Percentiles rank a stretch among this genome's conserved stretches.
Evolutionary conservation across 805 yeast genomes (phyloP).

Genomic region (Candida xyloterini): DNA sequence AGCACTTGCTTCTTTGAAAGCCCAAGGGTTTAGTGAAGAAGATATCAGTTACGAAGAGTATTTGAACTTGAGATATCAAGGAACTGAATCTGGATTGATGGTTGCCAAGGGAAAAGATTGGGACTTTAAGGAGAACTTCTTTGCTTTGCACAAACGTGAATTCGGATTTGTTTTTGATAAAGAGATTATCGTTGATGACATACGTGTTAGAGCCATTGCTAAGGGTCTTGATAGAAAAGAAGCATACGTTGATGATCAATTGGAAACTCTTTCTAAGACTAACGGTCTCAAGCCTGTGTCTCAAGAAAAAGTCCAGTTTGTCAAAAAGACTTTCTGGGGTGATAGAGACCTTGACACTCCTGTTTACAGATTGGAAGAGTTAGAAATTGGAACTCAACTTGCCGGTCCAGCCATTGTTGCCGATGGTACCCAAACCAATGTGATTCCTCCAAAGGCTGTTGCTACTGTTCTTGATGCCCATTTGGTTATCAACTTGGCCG

Average conservation of each 20-base stretch:
- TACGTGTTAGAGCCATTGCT: constrained; percentile 74
- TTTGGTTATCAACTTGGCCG: constrained; percentile 42
- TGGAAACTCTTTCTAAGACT: constrained; percentile 33
- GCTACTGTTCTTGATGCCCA: constrained; percentile 63
- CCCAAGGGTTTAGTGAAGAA: constrained; percentile 52
- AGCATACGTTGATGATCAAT: constrained; percentile 48
- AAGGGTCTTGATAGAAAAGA: constrained; percentile 44
- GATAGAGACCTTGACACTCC: constrained; percentile 49
- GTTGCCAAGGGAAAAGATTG: constrained; percentile 34
- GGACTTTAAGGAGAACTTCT: constrained; percentile 45
- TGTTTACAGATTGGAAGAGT: constrained; percentile 52
- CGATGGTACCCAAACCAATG: constrained; percentile 78
- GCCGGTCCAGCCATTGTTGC: constrained; percentile 75
- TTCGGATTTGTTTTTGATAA: constrained; percentile 66
- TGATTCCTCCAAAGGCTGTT: constrained; percentile 58
- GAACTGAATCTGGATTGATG: constrained; percentile 88
- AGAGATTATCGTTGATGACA: constrained; percentile 65
- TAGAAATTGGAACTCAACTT: constrained; percentile 50
- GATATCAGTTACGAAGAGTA: constrained; percentile 57
- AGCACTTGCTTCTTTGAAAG: constrained; percentile 39
- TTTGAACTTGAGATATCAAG: constrained; percentile 76
- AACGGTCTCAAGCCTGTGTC: constrained; percentile 24
- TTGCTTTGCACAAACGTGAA: constrained; percentile 58
- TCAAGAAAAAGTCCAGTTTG: constrained; percentile 30
- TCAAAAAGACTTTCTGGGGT: constrained; percentile 56